Base-by-base conservation (phyloP, 768 basidiomycete genomes). In the Stropharia rugosoannulata region DNA sequence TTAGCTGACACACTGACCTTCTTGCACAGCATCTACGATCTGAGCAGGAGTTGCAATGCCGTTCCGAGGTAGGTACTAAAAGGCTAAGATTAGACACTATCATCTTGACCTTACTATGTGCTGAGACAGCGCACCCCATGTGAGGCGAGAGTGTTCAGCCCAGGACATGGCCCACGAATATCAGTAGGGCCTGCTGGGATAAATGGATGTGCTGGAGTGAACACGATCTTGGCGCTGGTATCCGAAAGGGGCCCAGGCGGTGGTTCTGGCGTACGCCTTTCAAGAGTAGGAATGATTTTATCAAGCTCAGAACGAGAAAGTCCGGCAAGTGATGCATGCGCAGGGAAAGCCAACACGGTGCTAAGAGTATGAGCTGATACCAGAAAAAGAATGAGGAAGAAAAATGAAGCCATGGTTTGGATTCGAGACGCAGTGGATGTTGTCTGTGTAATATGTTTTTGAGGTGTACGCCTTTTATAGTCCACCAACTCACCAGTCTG, bases 21-120 rank as follows among this genome's bases (percentile, higher is more conserved):
- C 58, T 57, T 62, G 61, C 9, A 62, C 61, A 13, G 60, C 60
- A 15, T 47, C 53, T 10, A 62, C 42, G 13, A 62, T 62, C 53
- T 62, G 58, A 1, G 54, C 54, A 8, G 60, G 60, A 25, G 57
- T 55, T 5, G 60, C 60, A 37, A 61, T 50, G 19, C 60, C 60
- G 38, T 42, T 55, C 19, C 57, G 43, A 19, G 60, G 57, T 37
- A 61, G 57, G 44, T 57, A 61, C 60, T 61, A 12, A 45, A 42
- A 13, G 22, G 22, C 12, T 25, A 22, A 18, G 3, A 47, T 38
- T 25, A 39, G 13, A 39, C 11, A 22, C 19, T 19, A 36, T 18
- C 18, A 42, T 19, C 3, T 16, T 29, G 15, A 7, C 15, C 22
- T 4, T 27, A 36, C 11, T 25, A 16, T 52, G 12, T n/a, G 15